Conservation (phyloP, 2,329 filamentous ascomycete genomes). For the Decorospora gaudefroyi region DNA sequence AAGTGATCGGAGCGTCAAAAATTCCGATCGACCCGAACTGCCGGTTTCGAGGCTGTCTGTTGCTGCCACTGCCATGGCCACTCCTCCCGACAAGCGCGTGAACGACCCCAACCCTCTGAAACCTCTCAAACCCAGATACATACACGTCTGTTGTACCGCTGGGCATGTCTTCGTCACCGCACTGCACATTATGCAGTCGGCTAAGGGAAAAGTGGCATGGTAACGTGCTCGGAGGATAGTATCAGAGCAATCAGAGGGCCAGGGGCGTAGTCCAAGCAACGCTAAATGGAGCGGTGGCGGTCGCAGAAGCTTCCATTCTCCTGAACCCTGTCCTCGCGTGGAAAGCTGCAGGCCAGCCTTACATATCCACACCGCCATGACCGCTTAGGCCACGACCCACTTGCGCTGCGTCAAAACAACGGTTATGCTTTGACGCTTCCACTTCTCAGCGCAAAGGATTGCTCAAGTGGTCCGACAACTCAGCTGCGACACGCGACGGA, state of each 20-base stretch:
- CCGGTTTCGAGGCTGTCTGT: slow-evolving; percentile 10
- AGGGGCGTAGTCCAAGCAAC: slow-evolving; percentile 33
- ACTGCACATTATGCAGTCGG: slow-evolving; percentile 12
- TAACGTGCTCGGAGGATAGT: slow-evolving; percentile 36
- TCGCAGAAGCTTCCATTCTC: slow-evolving; percentile 38
- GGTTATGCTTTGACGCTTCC: slow-evolving; percentile 42
- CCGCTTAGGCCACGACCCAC: slow-evolving; percentile 18
- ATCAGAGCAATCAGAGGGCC: slow-evolving; percentile 33
- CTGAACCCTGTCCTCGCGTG: slow-evolving; percentile 46
- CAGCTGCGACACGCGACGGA: slow-evolving; percentile 39
- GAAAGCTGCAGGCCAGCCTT: slow-evolving; percentile 46
- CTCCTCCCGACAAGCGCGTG: slow-evolving; percentile 10
- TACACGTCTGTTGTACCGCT: slow-evolving; percentile 14
- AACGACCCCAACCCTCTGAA: slow-evolving; percentile 18
- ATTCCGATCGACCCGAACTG: slow-evolving; percentile 15
- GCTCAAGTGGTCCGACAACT: slow-evolving; percentile 27
- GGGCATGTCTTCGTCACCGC: slow-evolving; percentile 15
- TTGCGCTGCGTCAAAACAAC: slow-evolving; percentile 36
- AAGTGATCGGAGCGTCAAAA: slow-evolving; percentile 33
- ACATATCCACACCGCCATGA: slow-evolving; percentile 39
- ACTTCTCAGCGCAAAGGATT: slow-evolving; percentile 22
- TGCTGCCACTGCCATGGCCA: slow-evolving; percentile 4
- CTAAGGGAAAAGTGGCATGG: slow-evolving; percentile 21
- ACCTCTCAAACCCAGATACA: slow-evolving; percentile 24
- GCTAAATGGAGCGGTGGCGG: slow-evolving; percentile 44